A percentile compares a stretch with the other conserved stretches of the same genome.
Conservation (phyloP, 345 rosid genomes). For the Euclidium syriacum region DNA sequence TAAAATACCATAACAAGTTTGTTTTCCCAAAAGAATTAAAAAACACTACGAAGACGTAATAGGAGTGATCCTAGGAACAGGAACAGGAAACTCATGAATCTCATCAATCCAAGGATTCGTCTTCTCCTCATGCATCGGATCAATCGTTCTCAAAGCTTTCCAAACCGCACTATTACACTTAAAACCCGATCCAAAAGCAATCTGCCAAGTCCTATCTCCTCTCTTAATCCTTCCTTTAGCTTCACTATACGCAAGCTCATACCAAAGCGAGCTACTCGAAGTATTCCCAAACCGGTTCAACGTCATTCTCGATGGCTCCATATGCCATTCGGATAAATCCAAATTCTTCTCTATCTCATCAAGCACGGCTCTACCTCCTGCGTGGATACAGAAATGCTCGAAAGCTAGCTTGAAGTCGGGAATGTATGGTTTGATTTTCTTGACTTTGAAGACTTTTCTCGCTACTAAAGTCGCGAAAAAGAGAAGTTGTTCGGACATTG, state of each 20-base stretch:
- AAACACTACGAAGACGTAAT: conserved; percentile 11
- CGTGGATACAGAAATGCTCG: conserved; percentile 87
- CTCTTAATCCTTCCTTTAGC: conserved; percentile 77
- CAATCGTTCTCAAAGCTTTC: conserved; percentile 62
- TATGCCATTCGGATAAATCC: conserved; percentile 68
- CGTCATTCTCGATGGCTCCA: conserved; percentile 97
- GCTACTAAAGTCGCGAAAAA: conserved; percentile 64
- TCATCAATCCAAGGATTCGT: conserved; percentile 76
- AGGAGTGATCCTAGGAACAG: conserved; percentile 48
- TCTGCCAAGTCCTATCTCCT: conserved; percentile 91
- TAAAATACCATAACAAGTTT: not conserved
- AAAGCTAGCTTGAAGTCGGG: conserved; percentile 87
- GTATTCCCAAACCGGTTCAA: conserved; percentile 84
- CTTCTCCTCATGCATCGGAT: conserved; percentile 73
- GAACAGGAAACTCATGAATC: conserved; percentile 71
- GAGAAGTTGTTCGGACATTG: conserved; percentile 85
- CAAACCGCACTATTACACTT: conserved; percentile 96
- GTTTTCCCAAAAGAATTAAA: not conserved
- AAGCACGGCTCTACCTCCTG: conserved; percentile 85
- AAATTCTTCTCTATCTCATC: conserved; percentile 88
- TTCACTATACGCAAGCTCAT: conserved; percentile 79
- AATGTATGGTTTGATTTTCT: conserved; percentile 63
- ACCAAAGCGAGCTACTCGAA: conserved; percentile 90
- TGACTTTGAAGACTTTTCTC: conserved; percentile 61
- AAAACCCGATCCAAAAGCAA: conserved; percentile 92